phyloP scores from a whole-genome alignment of 805 yeast species.

The Wickerhamomyces pijperi region DNA sequence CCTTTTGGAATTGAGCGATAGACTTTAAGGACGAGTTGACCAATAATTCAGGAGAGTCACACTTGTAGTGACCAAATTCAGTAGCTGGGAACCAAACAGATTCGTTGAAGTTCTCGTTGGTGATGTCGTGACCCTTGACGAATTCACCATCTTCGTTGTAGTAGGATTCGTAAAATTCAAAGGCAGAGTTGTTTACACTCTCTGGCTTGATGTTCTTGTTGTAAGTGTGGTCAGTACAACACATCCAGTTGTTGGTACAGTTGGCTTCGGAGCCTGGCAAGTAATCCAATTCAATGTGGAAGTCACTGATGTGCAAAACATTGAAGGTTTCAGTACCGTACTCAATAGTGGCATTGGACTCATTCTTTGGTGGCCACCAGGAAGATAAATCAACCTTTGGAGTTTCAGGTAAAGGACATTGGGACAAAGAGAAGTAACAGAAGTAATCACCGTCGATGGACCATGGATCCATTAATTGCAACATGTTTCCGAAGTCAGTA shows the following conservation, averaged over 20 bases:
- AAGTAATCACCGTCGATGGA: conserved; percentile 49
- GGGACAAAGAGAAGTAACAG: conserved; percentile 39
- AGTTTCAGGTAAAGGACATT: conserved; percentile 43
- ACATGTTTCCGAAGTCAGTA: conserved; percentile 38
- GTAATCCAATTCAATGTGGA: conserved; percentile 46
- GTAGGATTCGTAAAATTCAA: conserved; percentile 1
- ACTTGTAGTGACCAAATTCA: conserved; percentile 46
- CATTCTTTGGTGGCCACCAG: conserved; percentile 35
- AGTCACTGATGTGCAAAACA: conserved; percentile 53
- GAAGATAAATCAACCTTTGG: conserved; percentile 34
- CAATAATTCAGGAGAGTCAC: conserved; percentile 53
- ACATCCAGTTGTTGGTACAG: conserved; percentile 35
- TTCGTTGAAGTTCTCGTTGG: conserved; percentile 12
- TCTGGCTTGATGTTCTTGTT: conserved; percentile 25
- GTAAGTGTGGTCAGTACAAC: conserved; percentile 43
- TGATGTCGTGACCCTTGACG: conserved; percentile 21
- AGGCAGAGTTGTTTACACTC: not conserved
- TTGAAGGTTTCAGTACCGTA: conserved; percentile 33
- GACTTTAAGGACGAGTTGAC: conserved; percentile 42
- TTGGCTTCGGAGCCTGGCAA: conserved; percentile 42
- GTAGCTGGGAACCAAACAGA: conserved; percentile 38
- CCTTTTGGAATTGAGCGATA: conserved; percentile 21
- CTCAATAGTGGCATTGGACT: conserved; percentile 21
- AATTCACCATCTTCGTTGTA: conserved; percentile 11
- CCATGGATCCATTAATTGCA: conserved; percentile 39